These are phyloP conservation scores for Yamadazyma dushanensis DNA, from an alignment of 1,139 yeast genomes.

Conservation along the genomic window DNA sequence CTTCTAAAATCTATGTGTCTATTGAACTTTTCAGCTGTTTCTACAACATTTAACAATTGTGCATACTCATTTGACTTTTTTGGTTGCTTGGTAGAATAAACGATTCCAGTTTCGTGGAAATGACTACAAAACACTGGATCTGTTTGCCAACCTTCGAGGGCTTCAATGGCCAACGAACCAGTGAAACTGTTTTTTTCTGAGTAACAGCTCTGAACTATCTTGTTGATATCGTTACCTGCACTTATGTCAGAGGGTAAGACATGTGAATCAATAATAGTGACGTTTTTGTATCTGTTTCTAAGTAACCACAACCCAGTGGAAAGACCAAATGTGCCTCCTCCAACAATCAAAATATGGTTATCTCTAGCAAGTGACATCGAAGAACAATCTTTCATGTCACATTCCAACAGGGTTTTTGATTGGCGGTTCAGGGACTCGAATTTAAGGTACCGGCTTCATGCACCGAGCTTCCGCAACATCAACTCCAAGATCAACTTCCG, in stretches of 20 bases:
- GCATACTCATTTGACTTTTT: conserved; percentile 8
- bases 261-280: conserved; percentile 12
- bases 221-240: conserved; percentile 12
- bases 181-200: conserved; percentile 3
- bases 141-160: conserved; percentile 18
- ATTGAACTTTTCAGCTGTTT: conserved; percentile 1
- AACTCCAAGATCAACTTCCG: no score
- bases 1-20: conserved; percentile 7
- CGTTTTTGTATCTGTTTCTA: conserved; percentile 14
- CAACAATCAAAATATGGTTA: conserved; percentile 20
- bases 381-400: not conserved
- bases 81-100: conserved; percentile 18
- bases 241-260: conserved; percentile 8
- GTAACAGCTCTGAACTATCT: conserved; percentile 11
- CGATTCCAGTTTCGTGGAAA: conserved; percentile 12
- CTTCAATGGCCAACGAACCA: conserved; percentile 15
- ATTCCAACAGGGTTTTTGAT: no score
- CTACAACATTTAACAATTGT: conserved; percentile 3
- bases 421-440: no score
- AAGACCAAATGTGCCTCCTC: conserved; percentile 47
- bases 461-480: no score
- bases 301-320: conserved; percentile 37
- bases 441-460: no score
- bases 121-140: conserved; percentile 28
- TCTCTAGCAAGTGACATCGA: not conserved